A percentile compares a stretch with the other conserved stretches of the same genome.
Evolutionary conservation across 1,139 yeast genomes (phyloP).

Genomic region (Hyphopichia burtonii): DNA sequence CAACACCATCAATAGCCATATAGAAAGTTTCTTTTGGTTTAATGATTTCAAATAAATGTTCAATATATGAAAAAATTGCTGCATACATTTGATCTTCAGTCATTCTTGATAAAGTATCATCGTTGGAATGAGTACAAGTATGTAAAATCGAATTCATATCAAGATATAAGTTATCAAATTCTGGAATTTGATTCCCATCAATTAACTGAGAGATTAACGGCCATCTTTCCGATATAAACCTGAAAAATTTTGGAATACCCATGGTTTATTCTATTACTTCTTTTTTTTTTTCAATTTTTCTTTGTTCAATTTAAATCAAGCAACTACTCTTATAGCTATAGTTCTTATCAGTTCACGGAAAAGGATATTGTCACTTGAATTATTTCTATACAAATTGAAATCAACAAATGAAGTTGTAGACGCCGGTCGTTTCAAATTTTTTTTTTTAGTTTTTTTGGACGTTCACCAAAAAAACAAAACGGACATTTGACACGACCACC

Average conservation of each 20-base stretch:
- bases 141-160: constrained; percentile 98
- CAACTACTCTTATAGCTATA: background rate
- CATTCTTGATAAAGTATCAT: constrained; percentile 57
- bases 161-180: constrained; percentile 88
- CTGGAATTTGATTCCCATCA: constrained; percentile 84
- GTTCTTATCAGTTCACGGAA: background rate
- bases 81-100: constrained; percentile 91
- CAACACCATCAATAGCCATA: constrained; percentile 99
- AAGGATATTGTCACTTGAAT: background rate
- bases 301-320: background rate
- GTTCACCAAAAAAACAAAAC: background rate
- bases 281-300: background rate
- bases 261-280: constrained; percentile 14
- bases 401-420: no score
- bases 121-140: constrained; percentile 83
- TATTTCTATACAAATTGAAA: no score
- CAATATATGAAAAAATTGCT: constrained; percentile 91
- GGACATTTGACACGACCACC: no score
- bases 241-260: constrained; percentile 96
- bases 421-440: background rate
- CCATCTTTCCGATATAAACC: constrained; percentile 99
- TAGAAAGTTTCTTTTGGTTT: constrained; percentile 84
- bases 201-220: constrained; percentile 89
- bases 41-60: constrained; percentile 84
- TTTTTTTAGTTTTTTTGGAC: background rate